These are phyloP conservation scores for Neurospora africana DNA, from an alignment of 495 filamentous ascomycete species.

Conservation along the genomic window DNA sequence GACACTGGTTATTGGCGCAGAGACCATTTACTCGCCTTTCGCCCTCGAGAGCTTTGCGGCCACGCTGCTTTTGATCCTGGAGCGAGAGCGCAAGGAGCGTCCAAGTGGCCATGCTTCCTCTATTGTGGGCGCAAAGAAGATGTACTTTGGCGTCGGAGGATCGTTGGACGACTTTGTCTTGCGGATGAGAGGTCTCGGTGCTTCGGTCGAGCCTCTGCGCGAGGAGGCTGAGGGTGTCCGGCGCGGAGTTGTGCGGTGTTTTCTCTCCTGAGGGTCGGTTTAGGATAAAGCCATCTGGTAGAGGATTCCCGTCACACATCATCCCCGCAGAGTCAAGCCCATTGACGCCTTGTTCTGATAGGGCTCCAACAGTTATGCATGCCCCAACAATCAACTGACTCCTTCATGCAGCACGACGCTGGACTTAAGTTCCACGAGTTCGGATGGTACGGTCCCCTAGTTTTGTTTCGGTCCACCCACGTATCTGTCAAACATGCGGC, in stretches of 20 bases:
- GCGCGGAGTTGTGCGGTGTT: conserved; percentile 40
- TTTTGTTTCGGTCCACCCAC: not conserved
- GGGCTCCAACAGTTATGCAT: not conserved
- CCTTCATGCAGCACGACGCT: not conserved
- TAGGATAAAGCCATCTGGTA: not conserved
- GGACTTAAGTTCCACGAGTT: not conserved
- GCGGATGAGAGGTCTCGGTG: conserved; percentile 45
- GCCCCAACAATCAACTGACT: not conserved
- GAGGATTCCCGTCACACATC: not conserved
- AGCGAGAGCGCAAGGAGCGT: conserved; percentile 35
- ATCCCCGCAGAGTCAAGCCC: not conserved
- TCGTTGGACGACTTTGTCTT: conserved; percentile 80
- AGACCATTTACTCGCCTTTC: conserved; percentile 88
- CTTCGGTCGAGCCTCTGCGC: conserved; percentile 47
- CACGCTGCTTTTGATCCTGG: conserved; percentile 55
- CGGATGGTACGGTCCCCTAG: not conserved
- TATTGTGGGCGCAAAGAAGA: conserved; percentile 79
- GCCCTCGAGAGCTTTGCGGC: conserved; percentile 64
- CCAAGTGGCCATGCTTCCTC: conserved; percentile 42
- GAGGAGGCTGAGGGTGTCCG: conserved; percentile 53
- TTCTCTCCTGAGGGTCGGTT: conserved; percentile 14
- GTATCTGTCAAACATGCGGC: not conserved
- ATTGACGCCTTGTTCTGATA: not conserved
- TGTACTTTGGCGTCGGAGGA: conserved; percentile 95
- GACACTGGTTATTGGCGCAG: conserved; percentile 66